Percentiles rank a stretch among this genome's conserved stretches.
Conservation (phyloP, 176 grass and related monocot genomes). For the Poa annua region DNA sequence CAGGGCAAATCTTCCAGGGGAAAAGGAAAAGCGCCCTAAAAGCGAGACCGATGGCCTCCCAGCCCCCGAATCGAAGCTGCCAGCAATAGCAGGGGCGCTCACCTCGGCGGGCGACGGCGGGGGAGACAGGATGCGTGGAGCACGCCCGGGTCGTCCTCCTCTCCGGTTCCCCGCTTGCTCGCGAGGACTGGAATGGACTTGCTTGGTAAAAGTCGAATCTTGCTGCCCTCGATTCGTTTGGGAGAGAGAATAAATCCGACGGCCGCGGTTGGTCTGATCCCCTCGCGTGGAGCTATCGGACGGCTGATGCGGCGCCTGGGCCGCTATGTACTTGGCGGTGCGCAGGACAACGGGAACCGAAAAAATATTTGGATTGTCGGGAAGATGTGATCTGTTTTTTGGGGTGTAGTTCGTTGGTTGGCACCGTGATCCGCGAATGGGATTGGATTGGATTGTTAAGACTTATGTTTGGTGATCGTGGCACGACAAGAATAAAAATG, state of each 20-base stretch:
- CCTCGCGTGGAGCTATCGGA: not conserved
- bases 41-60: not conserved
- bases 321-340: slow-evolving; percentile 10
- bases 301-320: not conserved
- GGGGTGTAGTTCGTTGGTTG: slow-evolving; percentile 1
- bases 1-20: slow-evolving; percentile 2
- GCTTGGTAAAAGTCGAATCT: not conserved
- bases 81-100: not conserved
- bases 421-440: slow-evolving; percentile 18
- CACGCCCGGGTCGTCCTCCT: slow-evolving; percentile 24
- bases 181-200: not conserved
- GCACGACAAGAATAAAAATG: too few species aligned
- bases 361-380: slow-evolving; percentile 34
- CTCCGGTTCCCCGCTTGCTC: not conserved
- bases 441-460: slow-evolving; percentile 21
- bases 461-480: not conserved
- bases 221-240: not conserved
- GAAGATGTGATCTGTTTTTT: slow-evolving; percentile 31
- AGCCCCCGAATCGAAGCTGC: not conserved
- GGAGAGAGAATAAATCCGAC: slow-evolving; percentile 15
- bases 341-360: not conserved
- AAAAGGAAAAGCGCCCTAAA: not conserved
- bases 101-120: slow-evolving; percentile 46
- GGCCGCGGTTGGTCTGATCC: not conserved
- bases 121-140: slow-evolving; percentile 25